These are phyloP conservation scores for Globisporangium uncinulatum DNA, from an alignment of 352 stramenopile species.

Conservation along the genomic window DNA sequence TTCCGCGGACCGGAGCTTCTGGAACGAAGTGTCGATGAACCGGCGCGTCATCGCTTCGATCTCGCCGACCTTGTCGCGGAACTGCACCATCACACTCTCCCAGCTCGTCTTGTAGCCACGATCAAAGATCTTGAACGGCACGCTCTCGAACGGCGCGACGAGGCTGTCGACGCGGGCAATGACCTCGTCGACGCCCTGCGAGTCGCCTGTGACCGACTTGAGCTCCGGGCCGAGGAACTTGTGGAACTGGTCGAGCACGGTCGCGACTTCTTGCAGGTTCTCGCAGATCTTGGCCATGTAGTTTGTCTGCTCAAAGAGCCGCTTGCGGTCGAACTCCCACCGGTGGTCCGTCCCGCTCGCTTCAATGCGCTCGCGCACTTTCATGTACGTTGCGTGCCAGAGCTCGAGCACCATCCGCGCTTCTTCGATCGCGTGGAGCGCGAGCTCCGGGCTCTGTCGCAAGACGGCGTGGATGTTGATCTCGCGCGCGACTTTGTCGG, in stretches of 20 bases:
- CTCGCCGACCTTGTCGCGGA: constrained; percentile 90
- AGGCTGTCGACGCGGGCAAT: constrained; percentile 84
- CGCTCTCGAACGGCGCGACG: constrained; percentile 83
- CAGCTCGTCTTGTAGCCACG: constrained; percentile 92
- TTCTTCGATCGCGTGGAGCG: constrained; percentile 83
- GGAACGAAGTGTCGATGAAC: constrained; percentile 95
- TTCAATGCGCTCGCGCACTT: constrained; percentile 92
- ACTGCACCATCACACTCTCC: constrained; percentile 93
- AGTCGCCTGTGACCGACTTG: constrained; percentile 94
- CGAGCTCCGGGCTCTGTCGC: constrained; percentile 63
- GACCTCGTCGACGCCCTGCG: constrained; percentile 92
- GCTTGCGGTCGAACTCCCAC: constrained; percentile 95
- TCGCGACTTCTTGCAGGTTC: constrained; percentile 91
- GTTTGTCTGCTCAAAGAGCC: constrained; percentile 94
- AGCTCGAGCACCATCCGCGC: constrained; percentile 90
- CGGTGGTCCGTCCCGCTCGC: constrained; percentile 91
- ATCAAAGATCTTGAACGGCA: constrained; percentile 94
- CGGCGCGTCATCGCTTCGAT: constrained; percentile 94
- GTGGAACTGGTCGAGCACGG: constrained; percentile 93
- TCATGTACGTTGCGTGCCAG: constrained; percentile 95
- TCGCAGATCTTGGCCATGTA: constrained; percentile 96
- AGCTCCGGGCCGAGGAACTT: constrained; percentile 95
- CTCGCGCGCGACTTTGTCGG: constrained; percentile 88
- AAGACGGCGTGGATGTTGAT: constrained; percentile 92
- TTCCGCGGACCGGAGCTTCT: constrained; percentile 93